Conservation (phyloP, 2,329 filamentous ascomycete genomes). For the Alternaria gansuensis region DNA sequence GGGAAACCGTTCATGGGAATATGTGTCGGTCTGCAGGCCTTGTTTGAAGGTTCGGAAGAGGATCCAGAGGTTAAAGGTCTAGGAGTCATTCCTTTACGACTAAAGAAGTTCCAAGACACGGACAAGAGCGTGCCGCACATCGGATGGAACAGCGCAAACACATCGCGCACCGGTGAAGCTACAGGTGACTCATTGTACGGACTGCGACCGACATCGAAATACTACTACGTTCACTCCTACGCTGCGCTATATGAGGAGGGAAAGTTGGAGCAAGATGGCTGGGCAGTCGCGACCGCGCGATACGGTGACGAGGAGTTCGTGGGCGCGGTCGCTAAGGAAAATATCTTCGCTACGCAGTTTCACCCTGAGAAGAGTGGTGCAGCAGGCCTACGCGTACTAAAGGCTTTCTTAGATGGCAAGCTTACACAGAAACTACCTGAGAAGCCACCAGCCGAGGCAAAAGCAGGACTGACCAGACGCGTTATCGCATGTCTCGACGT, state of each 20-base stretch:
- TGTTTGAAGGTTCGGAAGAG: conserved; percentile 88
- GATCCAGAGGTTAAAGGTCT: conserved; percentile 76
- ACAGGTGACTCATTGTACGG: conserved; percentile 73
- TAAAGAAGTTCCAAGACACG: conserved; percentile 78
- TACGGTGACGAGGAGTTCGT: conserved; percentile 93
- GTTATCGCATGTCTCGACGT: conserved; percentile 98
- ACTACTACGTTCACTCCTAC: conserved; percentile 99
- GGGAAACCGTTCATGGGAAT: conserved; percentile 99
- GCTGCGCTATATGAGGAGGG: conserved; percentile 78
- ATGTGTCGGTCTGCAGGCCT: conserved; percentile 90
- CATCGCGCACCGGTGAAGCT: conserved; percentile 56
- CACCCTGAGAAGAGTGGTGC: conserved; percentile 97
- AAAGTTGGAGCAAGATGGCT: conserved; percentile 80
- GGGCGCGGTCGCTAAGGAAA: conserved; percentile 84
- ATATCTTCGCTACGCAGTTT: conserved; percentile 92
- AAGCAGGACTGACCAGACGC: conserved; percentile 83
- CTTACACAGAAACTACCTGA: conserved; percentile 64
- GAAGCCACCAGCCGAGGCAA: conserved; percentile 40
- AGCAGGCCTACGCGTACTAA: conserved; percentile 83
- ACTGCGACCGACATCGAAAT: conserved; percentile 82
- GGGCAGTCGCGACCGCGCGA: conserved; percentile 87
- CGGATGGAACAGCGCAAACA: conserved; percentile 93
- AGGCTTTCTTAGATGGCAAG: conserved; percentile 83
- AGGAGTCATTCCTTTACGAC: conserved; percentile 73
- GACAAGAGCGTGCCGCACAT: conserved; percentile 97